Conservation (phyloP, 805 yeast genomes). For the Nakazawaea ernobii region DNA sequence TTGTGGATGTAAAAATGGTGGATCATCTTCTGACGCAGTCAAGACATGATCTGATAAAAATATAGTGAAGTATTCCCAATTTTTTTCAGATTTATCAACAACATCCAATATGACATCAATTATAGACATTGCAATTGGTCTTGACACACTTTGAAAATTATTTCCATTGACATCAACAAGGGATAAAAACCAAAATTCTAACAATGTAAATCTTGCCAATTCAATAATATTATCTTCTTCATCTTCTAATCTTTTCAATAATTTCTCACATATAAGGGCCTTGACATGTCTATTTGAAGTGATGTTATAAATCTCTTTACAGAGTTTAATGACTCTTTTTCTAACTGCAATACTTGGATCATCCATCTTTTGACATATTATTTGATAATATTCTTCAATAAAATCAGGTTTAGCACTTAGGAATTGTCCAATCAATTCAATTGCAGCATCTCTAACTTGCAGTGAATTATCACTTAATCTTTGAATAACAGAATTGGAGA, state of each 20-base stretch:
- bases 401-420: conserved; percentile 33
- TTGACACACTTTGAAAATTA: background rate
- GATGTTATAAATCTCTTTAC: conserved; percentile 38
- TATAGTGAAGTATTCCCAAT: conserved; percentile 38
- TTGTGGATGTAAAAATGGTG: conserved; percentile 14
- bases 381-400: conserved; percentile 41
- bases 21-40: conserved; percentile 16
- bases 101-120: conserved; percentile 34
- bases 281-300: conserved; percentile 27
- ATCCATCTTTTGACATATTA: conserved; percentile 40
- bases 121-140: conserved; percentile 8
- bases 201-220: conserved; percentile 30
- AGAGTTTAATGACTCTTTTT: conserved; percentile 51
- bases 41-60: conserved; percentile 42
- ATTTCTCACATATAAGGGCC: conserved; percentile 39
- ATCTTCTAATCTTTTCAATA: conserved; percentile 57
- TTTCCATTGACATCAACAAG: conserved; percentile 7
- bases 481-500: conserved; percentile 46
- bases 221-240: conserved; percentile 56
- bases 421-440: conserved; percentile 55
- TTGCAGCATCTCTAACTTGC: conserved; percentile 68
- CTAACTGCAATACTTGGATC: conserved; percentile 66
- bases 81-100: conserved; percentile 30
- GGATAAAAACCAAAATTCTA: conserved; percentile 30
- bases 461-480: conserved; percentile 59